These are phyloP conservation scores for Roridomyces roridus DNA, from an alignment of 768 basidiomycete species.

Conservation along the genomic window DNA sequence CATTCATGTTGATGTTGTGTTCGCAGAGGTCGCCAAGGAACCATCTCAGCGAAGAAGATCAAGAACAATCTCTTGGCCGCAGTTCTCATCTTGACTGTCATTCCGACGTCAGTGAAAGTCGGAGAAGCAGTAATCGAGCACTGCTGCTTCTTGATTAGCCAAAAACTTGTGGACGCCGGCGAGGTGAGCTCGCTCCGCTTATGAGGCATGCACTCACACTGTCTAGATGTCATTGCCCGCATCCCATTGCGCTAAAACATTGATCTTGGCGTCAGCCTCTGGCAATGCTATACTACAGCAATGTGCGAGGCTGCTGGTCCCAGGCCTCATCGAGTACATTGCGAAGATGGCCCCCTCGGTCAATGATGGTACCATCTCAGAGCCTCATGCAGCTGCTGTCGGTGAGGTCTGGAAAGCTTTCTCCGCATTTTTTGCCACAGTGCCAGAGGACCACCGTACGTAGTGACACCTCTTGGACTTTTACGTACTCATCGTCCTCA, in stretches of 20 bases:
- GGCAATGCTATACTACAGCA: slow-evolving; percentile 73
- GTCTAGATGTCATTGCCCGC: slow-evolving; percentile 80
- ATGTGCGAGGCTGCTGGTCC: slow-evolving; percentile 75
- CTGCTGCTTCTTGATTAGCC: slow-evolving; percentile 81
- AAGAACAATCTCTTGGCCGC: slow-evolving; percentile 90
- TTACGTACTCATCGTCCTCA: slow-evolving; percentile 34
- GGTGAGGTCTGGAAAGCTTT: slow-evolving; percentile 88
- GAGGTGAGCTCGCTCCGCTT: slow-evolving; percentile 55
- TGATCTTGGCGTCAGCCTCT: slow-evolving; percentile 73
- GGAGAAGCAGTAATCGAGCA: slow-evolving; percentile 83
- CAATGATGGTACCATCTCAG: slow-evolving; percentile 61
- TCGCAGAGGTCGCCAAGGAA: slow-evolving; percentile 78
- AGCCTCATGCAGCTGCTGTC: slow-evolving; percentile 64
- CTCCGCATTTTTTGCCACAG: slow-evolving; percentile 60
- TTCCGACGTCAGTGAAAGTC: slow-evolving; percentile 70
- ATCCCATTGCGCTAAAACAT: slow-evolving; percentile 87
- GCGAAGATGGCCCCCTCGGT: slow-evolving; percentile 68
- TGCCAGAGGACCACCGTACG: slow-evolving; percentile 70
- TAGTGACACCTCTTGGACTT: slow-evolving; percentile 11
- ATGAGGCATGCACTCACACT: neutral
- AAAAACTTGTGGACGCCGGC: slow-evolving; percentile 72
- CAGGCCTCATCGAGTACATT: slow-evolving; percentile 82
- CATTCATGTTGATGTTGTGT: neutral
- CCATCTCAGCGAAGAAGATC: slow-evolving; percentile 79
- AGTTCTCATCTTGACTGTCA: slow-evolving; percentile 83